Conservation (phyloP, 1,139 yeast species). For the Candida gigantensis region DNA sequence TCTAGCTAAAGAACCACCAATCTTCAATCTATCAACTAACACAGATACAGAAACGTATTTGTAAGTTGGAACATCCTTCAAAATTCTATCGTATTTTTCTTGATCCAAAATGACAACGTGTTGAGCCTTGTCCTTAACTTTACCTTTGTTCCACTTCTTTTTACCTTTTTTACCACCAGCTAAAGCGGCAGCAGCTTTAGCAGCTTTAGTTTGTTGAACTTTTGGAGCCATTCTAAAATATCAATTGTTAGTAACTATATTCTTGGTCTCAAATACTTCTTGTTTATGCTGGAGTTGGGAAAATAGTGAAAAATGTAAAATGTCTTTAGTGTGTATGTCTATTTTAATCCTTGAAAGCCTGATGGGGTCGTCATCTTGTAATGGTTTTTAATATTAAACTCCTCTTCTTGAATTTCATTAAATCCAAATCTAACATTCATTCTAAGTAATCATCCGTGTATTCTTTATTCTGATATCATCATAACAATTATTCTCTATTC, state of each 20-base stretch:
- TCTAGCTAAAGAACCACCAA: conserved; percentile 99
- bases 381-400: too few relatives aligned
- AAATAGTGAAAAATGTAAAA: not conserved
- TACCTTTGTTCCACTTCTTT: conserved; percentile 99
- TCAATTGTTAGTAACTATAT: conserved; percentile 34
- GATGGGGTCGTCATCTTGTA: too few relatives aligned
- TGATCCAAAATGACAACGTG: conserved; percentile 97
- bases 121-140: conserved; percentile 99
- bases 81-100: conserved; percentile 98
- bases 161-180: conserved; percentile 99
- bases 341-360: too few relatives aligned
- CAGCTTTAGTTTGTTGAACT: conserved; percentile 98
- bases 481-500: too few relatives aligned
- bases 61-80: conserved; percentile 99
- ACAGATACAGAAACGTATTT: conserved; percentile 98
- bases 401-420: too few relatives aligned
- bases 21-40: conserved; percentile 98
- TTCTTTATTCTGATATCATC: too few relatives aligned
- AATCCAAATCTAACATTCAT: too few relatives aligned
- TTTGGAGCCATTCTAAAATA: conserved; percentile 89
- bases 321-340: too few relatives aligned
- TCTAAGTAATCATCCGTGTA: too few relatives aligned
- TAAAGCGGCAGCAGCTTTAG: conserved; percentile 99
- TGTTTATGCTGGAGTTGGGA: not conserved
- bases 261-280: not conserved